A percentile compares a stretch with the other conserved stretches of the same genome.
phyloP scores from a whole-genome alignment of 1,284 basidiomycete genomes.

The Phenoliferia sp. region DNA sequence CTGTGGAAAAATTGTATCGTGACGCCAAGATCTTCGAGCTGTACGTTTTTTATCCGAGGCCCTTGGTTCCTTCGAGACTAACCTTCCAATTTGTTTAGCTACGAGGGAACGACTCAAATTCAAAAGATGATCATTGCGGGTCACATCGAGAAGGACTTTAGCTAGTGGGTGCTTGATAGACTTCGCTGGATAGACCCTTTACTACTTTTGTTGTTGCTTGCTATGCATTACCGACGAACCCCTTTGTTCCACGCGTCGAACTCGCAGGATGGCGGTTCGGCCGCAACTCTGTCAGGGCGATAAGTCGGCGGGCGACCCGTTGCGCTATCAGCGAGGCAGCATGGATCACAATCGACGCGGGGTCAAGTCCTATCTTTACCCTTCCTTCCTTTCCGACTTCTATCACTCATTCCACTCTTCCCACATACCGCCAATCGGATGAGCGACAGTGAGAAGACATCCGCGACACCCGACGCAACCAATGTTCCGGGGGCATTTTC shows the following conservation, averaged over 20 bases:
- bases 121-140: constrained; percentile 30
- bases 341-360: background rate
- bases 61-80: background rate
- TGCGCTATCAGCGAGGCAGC: no score
- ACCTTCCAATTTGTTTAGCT: background rate
- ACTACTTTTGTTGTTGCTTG: no score
- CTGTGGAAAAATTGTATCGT: constrained; percentile 53
- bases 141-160: constrained; percentile 25
- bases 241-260: no score
- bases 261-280: background rate
- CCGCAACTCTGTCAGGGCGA: background rate
- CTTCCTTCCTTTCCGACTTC: background rate
- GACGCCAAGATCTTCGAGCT: constrained; percentile 48
- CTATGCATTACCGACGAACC: no score
- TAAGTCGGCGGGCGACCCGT: background rate
- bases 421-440: background rate
- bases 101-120: constrained; percentile 5
- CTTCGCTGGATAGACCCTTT: no score
- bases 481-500: background rate
- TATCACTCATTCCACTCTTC: background rate
- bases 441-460: background rate
- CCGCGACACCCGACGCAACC: background rate
- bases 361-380: background rate
- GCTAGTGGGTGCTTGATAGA: background rate
- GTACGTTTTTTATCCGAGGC: constrained; percentile 36